These are phyloP conservation scores for Kwoniella bestiolae DNA, from an alignment of 768 basidiomycete genomes.

Conservation along the genomic window DNA sequence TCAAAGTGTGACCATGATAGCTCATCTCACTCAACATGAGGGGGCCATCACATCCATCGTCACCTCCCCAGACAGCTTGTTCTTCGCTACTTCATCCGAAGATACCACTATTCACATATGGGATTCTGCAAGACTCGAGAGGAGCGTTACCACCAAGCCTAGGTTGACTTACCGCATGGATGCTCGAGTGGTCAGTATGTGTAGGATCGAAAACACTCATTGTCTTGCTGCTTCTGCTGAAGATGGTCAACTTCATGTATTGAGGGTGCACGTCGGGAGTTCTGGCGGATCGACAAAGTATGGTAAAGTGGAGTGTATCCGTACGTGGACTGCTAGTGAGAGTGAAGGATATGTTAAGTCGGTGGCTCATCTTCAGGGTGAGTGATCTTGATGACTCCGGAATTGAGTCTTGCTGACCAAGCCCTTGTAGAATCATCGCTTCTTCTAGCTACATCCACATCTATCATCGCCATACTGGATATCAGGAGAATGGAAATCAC, in stretches of 20 bases:
- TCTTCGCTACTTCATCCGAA: slow-evolving; percentile 65
- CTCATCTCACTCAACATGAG: slow-evolving; percentile 80
- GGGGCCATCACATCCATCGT: slow-evolving; percentile 78
- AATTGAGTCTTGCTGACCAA: neutral
- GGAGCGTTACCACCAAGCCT: slow-evolving; percentile 84
- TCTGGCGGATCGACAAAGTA: slow-evolving; percentile 42
- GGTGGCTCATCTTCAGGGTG: slow-evolving; percentile 42
- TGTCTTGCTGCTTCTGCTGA: slow-evolving; percentile 46
- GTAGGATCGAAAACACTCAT: slow-evolving; percentile 70
- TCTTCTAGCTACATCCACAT: slow-evolving; percentile 82
- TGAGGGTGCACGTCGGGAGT: slow-evolving; percentile 45
- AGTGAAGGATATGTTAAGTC: slow-evolving; percentile 33
- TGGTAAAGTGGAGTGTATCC: slow-evolving; percentile 45
- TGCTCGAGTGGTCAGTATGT: slow-evolving; percentile 70
- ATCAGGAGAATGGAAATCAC: slow-evolving; percentile 79
- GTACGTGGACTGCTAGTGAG: slow-evolving; percentile 33
- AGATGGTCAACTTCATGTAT: slow-evolving; percentile 50
- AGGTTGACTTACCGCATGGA: slow-evolving; percentile 63
- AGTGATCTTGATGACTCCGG: slow-evolving; percentile 9
- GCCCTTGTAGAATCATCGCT: slow-evolving; percentile 69
- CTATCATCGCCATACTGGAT: slow-evolving; percentile 74
- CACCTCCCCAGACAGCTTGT: slow-evolving; percentile 89
- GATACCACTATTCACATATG: slow-evolving; percentile 60
- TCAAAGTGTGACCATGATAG: slow-evolving; percentile 78
- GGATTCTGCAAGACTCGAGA: slow-evolving; percentile 80